Evolutionary conservation across 352 stramenopile genomes (phyloP).

Genomic region (Globisporangium nodosum): DNA sequence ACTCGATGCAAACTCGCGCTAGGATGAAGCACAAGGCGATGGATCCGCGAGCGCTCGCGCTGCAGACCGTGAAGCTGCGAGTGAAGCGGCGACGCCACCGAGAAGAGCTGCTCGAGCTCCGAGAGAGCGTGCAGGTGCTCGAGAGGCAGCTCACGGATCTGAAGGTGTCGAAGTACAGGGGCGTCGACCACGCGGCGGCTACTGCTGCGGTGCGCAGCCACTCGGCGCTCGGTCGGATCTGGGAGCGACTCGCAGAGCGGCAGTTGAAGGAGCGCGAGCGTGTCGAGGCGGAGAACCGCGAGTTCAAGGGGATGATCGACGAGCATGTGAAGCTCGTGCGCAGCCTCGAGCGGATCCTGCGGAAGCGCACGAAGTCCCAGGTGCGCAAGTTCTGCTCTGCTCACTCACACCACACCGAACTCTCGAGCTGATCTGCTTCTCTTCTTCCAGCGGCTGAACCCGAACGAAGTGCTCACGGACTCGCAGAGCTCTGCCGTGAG

Average conservation of each 20-base stretch:
- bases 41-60: constrained; percentile 5
- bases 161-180: constrained; percentile 1
- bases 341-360: constrained; percentile 11
- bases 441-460: constrained; percentile 1
- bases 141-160: constrained; percentile 4
- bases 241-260: constrained; percentile 10
- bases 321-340: constrained; percentile 13
- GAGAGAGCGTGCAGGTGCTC: constrained; percentile 12
- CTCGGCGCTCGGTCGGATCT: constrained; percentile 7
- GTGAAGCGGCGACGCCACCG: constrained; percentile 9
- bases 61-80: constrained; percentile 9
- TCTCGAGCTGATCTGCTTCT: neutral
- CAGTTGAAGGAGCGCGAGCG: constrained; percentile 11
- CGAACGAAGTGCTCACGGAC: constrained; percentile 8
- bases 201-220: no score
- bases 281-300: constrained; percentile 7
- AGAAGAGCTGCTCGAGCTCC: constrained; percentile 12
- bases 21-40: neutral
- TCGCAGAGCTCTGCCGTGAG: constrained; percentile 4
- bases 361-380: constrained; percentile 3
- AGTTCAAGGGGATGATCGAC: constrained; percentile 11
- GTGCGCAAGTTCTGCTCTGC: no score
- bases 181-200: no score
- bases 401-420: no score
- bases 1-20: no score